phyloP scores from a whole-genome alignment of 2,329 filamentous ascomycete genomes.

The Cercospora beticola region DNA sequence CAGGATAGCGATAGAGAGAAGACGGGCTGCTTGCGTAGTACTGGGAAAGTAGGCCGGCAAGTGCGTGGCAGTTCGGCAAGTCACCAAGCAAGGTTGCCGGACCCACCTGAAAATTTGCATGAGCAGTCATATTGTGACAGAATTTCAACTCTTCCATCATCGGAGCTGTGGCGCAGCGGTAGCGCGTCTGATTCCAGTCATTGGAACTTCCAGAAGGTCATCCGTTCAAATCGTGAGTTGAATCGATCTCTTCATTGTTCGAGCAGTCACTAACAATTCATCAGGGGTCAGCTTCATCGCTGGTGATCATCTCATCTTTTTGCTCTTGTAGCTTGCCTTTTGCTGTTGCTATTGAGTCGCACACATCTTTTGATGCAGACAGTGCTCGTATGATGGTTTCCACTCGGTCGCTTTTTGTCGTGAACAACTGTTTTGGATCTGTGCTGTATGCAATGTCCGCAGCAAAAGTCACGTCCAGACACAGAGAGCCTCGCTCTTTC shows the following conservation, averaged over 20 bases:
- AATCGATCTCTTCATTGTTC: background rate
- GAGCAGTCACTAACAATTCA: background rate
- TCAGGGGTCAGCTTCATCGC: conserved; percentile 21
- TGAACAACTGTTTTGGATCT: background rate
- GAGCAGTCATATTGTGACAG: background rate
- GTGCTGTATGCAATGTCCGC: background rate
- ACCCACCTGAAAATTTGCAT: background rate
- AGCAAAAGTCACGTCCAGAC: background rate
- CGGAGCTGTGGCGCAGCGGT: conserved; percentile 21
- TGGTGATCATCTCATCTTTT: conserved; percentile 7
- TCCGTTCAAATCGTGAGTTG: conserved; percentile 23
- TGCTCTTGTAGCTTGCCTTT: background rate
- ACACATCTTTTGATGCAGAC: background rate
- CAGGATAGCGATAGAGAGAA: background rate
- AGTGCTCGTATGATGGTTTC: no score
- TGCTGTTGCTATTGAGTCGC: no score
- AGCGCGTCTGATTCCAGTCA: conserved; percentile 24
- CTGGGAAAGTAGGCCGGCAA: background rate
- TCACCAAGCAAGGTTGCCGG: background rate
- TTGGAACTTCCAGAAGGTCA: conserved; percentile 27
- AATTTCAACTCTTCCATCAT: background rate
- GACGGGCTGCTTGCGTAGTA: background rate
- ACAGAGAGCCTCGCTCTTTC: background rate
- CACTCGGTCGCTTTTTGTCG: background rate
- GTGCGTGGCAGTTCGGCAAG: background rate